These are phyloP conservation scores for Yamadazyma friedrichii DNA, from an alignment of 1,139 yeast species.

Conservation along the genomic window DNA sequence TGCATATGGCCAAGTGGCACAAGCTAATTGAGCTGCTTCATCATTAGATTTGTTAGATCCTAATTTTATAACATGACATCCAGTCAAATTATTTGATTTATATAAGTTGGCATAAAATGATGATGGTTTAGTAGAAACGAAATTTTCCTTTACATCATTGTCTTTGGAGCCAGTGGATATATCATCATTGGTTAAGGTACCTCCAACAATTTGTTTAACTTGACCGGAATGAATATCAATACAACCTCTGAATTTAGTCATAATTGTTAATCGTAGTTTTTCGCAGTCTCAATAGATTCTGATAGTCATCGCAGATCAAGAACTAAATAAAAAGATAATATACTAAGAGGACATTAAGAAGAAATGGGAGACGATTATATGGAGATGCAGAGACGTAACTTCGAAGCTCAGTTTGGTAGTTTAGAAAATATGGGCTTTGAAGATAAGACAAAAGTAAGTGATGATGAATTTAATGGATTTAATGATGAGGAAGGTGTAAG, in stretches of 20 bases:
- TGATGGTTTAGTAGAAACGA: slow-evolving; percentile 74
- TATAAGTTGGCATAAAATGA: slow-evolving; percentile 77
- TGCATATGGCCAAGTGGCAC: slow-evolving; percentile 67
- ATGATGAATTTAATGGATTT: slow-evolving; percentile 11
- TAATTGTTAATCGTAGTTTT: slow-evolving; percentile 21
- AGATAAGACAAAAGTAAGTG: slow-evolving; percentile 40
- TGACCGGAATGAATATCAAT: slow-evolving; percentile 93
- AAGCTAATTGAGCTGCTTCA: slow-evolving; percentile 75
- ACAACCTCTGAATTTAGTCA: slow-evolving; percentile 93
- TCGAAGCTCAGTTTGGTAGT: slow-evolving; percentile 70
- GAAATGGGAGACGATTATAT: slow-evolving; percentile 40
- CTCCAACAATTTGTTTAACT: slow-evolving; percentile 96
- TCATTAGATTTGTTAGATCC: slow-evolving; percentile 79
- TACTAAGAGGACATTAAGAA: neutral
- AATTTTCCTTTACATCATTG: slow-evolving; percentile 53
- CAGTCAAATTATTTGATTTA: slow-evolving; percentile 50
- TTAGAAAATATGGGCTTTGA: slow-evolving; percentile 59
- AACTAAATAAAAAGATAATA: neutral
- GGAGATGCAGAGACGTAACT: slow-evolving; percentile 58
- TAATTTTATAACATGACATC: slow-evolving; percentile 91
- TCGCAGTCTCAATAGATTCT: neutral
- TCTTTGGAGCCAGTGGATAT: slow-evolving; percentile 22
- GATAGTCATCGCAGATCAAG: neutral
- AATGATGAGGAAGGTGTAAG: slow-evolving; percentile 14
- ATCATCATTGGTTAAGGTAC: slow-evolving; percentile 66